Evolutionary conservation across 768 basidiomycete genomes (phyloP), one percentile per base, ranked within the genome.

Genomic region (Russula virescens): DNA sequence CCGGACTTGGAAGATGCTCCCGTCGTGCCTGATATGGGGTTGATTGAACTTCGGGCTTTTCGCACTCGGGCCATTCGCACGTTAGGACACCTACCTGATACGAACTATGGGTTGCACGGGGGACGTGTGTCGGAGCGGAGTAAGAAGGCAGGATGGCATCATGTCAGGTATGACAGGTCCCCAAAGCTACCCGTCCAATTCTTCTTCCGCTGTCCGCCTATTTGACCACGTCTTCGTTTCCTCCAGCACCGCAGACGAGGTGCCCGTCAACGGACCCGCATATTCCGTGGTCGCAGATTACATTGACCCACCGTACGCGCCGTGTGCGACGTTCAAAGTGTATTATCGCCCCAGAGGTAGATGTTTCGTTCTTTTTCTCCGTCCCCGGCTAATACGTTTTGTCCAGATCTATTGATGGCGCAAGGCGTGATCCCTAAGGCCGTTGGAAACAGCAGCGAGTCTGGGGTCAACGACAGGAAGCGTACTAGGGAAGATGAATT

Each of bases 141-240:
- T 46, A 63, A 63, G 53, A 60, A 63, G 47, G 62, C 58, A 7
- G 62, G 62, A 23, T 63, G 62, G 62, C 62, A 63, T 28, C 62
- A 63, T 26, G 47, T 60, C 21, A 26, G 46, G 62, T 63, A 60
- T 1, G 42, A n/a, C 1, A 13, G 38, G 8, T 38, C 38, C 38
- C 38, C 38, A n/a, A 3, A 4, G 54, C 13, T n/a, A n/a, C 16
- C 4, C 5, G 11, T 46, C 21, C 21, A 3, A 53, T 6, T 46
- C 21, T 34, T 14, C 18, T 16, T 16, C 25, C 16, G 28, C 13
- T 19, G 21, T 25, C 9, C 31, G 9, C 45, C 35, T 31, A 31
- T 31, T 31, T 31, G n/a, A n/a, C 54, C 34, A 10, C 13, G 38
- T 2, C 34, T 51, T n/a, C 28, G n/a, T 34, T 9, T 2, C 26